Evolutionary conservation across 2,329 filamentous ascomycete species (phyloP).

Genomic region (Cladosporium sp.): DNA sequence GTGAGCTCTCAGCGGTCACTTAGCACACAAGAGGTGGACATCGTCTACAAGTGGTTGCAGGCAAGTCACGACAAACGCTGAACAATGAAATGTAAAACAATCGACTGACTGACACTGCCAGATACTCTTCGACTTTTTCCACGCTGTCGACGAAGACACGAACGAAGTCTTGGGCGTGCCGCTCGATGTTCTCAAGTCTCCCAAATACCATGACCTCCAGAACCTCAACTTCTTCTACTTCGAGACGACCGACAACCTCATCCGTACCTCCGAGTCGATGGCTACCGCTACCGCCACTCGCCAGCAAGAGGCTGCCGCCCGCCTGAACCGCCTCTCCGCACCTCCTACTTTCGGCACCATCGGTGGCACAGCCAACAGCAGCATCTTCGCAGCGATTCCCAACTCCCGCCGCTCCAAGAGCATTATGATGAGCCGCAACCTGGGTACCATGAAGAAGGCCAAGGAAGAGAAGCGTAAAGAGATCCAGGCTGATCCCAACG

Average conservation of each 20-base stretch:
- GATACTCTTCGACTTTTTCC: conserved; percentile 90
- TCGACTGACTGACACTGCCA: conserved; percentile 25
- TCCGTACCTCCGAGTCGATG: conserved; percentile 96
- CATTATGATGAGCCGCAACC: conserved; percentile 91
- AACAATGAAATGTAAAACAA: too few species aligned
- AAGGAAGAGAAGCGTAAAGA: conserved; percentile 96
- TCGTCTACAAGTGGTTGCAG: conserved; percentile 92
- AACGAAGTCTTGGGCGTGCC: conserved; percentile 86
- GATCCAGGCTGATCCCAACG: conserved; percentile 91
- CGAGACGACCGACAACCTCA: conserved; percentile 84
- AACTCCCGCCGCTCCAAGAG: conserved; percentile 49
- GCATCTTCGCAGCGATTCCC: conserved; percentile 64
- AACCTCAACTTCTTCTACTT: conserved; percentile 99
- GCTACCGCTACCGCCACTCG: conserved; percentile 82
- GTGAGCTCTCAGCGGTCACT: conserved; percentile 82
- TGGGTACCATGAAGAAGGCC: conserved; percentile 93
- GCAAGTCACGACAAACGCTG: conserved; percentile 28
- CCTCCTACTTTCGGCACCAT: conserved; percentile 49
- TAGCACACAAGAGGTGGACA: conserved; percentile 83
- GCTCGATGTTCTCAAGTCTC: conserved; percentile 87
- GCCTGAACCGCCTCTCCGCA: conserved; percentile 68
- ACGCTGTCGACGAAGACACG: conserved; percentile 81
- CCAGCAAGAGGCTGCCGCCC: conserved; percentile 56
- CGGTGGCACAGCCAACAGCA: conserved; percentile 45
- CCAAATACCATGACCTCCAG: conserved; percentile 97